Percentiles rank a stretch among this genome's conserved stretches.
These are phyloP conservation scores for Tolypocladium ovalisporum DNA, from an alignment of 2,329 filamentous ascomycete species.

Conservation along the genomic window DNA sequence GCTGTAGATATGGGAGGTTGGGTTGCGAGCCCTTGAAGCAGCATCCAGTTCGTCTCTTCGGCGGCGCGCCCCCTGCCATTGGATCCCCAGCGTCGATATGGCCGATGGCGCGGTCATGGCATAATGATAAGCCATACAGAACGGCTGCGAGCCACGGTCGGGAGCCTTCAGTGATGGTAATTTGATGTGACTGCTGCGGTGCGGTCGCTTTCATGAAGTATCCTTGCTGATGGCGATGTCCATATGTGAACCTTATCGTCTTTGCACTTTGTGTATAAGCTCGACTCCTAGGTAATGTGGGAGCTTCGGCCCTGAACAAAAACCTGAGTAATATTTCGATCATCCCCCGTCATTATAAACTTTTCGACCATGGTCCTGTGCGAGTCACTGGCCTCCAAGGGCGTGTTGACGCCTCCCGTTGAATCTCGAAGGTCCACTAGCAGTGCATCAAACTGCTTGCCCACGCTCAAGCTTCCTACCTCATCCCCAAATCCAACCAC, in stretches of 20 bases:
- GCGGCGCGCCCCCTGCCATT: background rate
- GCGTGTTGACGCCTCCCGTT: conserved; percentile 34
- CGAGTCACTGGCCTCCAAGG: conserved; percentile 38
- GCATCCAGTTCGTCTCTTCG: no score
- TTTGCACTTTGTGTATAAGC: no score
- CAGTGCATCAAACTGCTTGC: conserved; percentile 53
- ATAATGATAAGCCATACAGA: no score
- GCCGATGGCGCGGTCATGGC: no score
- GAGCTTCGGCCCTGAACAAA: conserved; percentile 36
- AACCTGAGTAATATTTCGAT: conserved; percentile 46
- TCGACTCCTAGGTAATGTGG: background rate
- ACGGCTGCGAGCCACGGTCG: background rate
- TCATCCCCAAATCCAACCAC: conserved; percentile 43
- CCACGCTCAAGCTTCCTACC: conserved; percentile 45
- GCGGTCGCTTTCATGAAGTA: background rate
- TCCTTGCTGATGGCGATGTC: background rate
- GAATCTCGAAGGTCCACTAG: conserved; percentile 29
- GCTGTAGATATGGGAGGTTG: background rate
- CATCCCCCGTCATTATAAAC: conserved; percentile 55
- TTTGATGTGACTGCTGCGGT: background rate
- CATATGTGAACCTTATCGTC: no score
- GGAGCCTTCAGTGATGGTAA: background rate
- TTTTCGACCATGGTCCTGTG: conserved; percentile 43
- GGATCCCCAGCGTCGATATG: background rate
- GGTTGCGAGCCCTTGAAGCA: no score